Base-by-base conservation (phyloP, 345 rosid genomes). In the Hirschfeldia incana region DNA sequence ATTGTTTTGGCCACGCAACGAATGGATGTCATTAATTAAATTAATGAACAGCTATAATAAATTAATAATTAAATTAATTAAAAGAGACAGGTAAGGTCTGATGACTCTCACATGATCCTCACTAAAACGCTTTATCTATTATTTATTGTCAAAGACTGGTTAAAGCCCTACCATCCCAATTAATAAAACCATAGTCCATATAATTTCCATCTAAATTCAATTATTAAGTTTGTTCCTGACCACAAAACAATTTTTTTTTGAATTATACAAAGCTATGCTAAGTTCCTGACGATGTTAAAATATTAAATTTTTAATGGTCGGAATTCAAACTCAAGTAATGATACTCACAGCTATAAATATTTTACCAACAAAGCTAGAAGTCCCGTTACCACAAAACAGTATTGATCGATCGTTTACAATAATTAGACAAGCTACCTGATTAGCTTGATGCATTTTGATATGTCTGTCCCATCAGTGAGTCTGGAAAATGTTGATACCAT, bases 1-100 rank as follows among this genome's bases (percentile, higher is more conserved):
- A 17, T 36, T 36, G 49, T 36, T 65, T 33, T 64, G 44, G 59
- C 9, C 51, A n/a, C 65, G 4, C 67, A 78, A 72, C 73, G 37
- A 61, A 78, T 73, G 58, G 27, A 78, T 73, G 33, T n/a, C 9
- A 59, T 33, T 71, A 12, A 46, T 33, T 71, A 30, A 66, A 39
- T 53, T 65, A 17, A 4, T 66, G 27, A 51, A 53, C 42, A 66
- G 9, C n/a, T 26, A 57, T 55, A 28, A 33, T 62, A 36, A 7
- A 29, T 27, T 27, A 68, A 10, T 49, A 66, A 76, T 12, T 33
- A 70, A 74, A 49, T 39, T 30, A 42, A 60, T 51, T 51, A 51
- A 53, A 66, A 49, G 65, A 61, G 80, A 81, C 83, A 76, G 83
- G 73, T 67, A 76, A 71, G 80, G 66, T 76, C 80, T 81, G 80